phyloP scores from a whole-genome alignment of 2,329 filamentous ascomycete species.

The Albophoma yamanashiensis region DNA sequence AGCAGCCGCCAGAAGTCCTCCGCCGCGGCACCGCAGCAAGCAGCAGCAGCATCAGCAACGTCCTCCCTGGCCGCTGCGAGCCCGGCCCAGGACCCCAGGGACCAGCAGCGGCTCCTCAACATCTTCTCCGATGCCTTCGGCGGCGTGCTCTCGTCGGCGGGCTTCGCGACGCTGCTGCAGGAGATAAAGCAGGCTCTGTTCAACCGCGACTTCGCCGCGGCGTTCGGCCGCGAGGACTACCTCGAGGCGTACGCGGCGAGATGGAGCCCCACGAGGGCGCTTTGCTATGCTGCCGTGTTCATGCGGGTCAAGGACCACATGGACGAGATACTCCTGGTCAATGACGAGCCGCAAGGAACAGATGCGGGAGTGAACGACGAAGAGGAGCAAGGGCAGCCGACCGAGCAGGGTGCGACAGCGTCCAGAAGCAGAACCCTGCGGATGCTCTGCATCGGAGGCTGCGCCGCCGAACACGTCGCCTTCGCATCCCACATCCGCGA shows the following conservation, averaged over 20 bases:
- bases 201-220: slow-evolving; percentile 69
- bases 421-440: slow-evolving; percentile 13
- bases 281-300: slow-evolving; percentile 64
- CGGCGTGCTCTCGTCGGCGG: slow-evolving; percentile 32
- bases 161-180: slow-evolving; percentile 54
- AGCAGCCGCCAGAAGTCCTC: neutral
- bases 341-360: neutral
- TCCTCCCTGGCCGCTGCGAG: neutral
- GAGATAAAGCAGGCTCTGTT: slow-evolving; percentile 79
- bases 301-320: slow-evolving; percentile 24
- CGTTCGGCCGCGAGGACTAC: slow-evolving; percentile 62
- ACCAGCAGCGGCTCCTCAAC: slow-evolving; percentile 61
- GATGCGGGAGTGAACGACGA: neutral
- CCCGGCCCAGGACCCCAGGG: neutral
- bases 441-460: slow-evolving; percentile 43
- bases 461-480: slow-evolving; percentile 50
- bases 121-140: slow-evolving; percentile 60
- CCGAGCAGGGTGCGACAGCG: neutral
- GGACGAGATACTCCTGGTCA: slow-evolving; percentile 9
- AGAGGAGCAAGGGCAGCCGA: neutral
- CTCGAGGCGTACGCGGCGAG: slow-evolving; percentile 77
- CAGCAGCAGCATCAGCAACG: neutral
- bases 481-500: slow-evolving; percentile 33
- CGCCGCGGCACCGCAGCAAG: neutral
- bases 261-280: slow-evolving; percentile 80